Evolutionary conservation across 1,284 basidiomycete genomes (phyloP).

Genomic region (Tilletia caries): DNA sequence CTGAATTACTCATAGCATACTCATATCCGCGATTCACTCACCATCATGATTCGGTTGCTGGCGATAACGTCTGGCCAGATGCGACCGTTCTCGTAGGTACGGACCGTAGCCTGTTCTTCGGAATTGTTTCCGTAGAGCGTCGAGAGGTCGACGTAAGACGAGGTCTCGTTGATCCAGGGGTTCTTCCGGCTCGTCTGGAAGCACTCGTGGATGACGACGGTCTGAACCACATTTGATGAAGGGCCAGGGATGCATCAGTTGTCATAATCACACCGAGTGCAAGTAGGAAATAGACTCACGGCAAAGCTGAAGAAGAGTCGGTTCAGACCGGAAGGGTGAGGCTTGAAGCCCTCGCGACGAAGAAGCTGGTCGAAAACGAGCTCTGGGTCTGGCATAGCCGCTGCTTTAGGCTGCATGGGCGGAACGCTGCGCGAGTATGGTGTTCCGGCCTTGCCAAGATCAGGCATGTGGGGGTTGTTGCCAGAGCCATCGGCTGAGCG

Average conservation of each 20-base stretch:
- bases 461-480: slow-evolving; percentile 69
- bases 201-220: slow-evolving; percentile 11
- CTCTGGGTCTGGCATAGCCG: slow-evolving; percentile 23
- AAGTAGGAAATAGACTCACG: not conserved
- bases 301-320: slow-evolving; percentile 41
- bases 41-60: slow-evolving; percentile 64
- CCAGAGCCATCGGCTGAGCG: slow-evolving; percentile 53
- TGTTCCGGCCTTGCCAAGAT: slow-evolving; percentile 69
- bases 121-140: slow-evolving; percentile 68
- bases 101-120: slow-evolving; percentile 60
- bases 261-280: too few relatives aligned
- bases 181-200: slow-evolving; percentile 31
- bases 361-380: slow-evolving; percentile 23
- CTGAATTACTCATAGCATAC: too few relatives aligned
- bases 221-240: too few relatives aligned
- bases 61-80: slow-evolving; percentile 70
- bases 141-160: slow-evolving; percentile 73
- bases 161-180: slow-evolving; percentile 63
- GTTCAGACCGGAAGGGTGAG: slow-evolving; percentile 39
- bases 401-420: slow-evolving; percentile 51
- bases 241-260: too few relatives aligned
- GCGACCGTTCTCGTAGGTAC: slow-evolving; percentile 58
- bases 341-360: slow-evolving; percentile 17
- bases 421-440: slow-evolving; percentile 74
- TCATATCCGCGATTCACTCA: too few relatives aligned